Evolutionary conservation across 2,329 filamentous ascomycete species (phyloP), one percentile per base, ranked within the genome.

Genomic region (Clonostachys sp.): DNA sequence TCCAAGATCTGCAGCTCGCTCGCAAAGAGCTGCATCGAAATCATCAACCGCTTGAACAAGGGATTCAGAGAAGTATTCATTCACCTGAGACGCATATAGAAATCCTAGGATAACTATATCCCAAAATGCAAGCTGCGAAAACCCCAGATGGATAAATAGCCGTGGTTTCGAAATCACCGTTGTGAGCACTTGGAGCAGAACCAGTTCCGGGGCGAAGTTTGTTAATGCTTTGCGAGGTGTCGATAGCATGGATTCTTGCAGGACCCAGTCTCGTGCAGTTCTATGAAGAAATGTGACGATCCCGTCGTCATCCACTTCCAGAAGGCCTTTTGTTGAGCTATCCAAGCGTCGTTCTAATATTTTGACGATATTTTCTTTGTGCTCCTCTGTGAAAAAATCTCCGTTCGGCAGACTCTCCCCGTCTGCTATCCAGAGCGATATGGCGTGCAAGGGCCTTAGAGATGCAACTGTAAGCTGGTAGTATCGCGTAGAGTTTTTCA

Each of bases 251-350:
- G 24, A 30, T 30, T 30, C 24, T 30, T 30, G 24, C 8, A 30
- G 8, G 36, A 39, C 24, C 42, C 42, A 51, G 44, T 51, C 49
- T 13, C 39, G 35, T 17, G 47, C 49, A 4, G 43, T 51, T 14
- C 46, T 43, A 30, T 51, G 49, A 5, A 51, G 44, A 34, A 48
- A 51, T 13, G 46, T 44, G 10, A 51, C 10, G 10, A 18, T 47
- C 35, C 35, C 17, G 42, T 24, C 30, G 9, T 13, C 24, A 17
- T 20, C 41, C 17, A 49, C 40, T 40, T 48, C 34, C 10, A 44
- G 36, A 5, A 42, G 39, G 12, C 33, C 40, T n/a, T 30, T 14
- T 14, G 35, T 41, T 12, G 20, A 17, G 20, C 34, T 48, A 16
- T 48, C 36, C n/a, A 48, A 18, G 24, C 18, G 34, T 30, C 20